These are phyloP conservation scores for Rubia peregrina DNA, from an alignment of 305 asterid genomes.

Conservation along the genomic window DNA sequence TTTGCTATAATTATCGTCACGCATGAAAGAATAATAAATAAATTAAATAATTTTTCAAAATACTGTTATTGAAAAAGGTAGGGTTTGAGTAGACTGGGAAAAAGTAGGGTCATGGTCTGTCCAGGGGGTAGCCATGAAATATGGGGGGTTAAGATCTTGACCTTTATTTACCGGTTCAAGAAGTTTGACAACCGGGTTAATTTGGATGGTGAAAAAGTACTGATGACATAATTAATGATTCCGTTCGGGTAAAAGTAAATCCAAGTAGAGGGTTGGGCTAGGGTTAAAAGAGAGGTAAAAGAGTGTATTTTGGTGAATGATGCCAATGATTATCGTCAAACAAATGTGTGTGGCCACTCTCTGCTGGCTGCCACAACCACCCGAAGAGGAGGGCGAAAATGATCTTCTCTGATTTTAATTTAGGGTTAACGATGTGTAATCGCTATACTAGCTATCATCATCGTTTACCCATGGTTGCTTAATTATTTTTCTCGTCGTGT, in stretches of 20 bases:
- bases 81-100: slow-evolving; percentile 2
- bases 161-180: slow-evolving; percentile 9
- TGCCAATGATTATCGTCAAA: slow-evolving; percentile 29
- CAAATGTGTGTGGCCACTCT: neutral
- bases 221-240: neutral
- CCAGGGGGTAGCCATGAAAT: slow-evolving; percentile 10
- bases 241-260: neutral
- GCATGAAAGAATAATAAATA: neutral
- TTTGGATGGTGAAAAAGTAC: neutral
- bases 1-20: neutral
- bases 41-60: slow-evolving; percentile 7
- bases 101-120: slow-evolving; percentile 24
- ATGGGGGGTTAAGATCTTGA: neutral
- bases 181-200: slow-evolving; percentile 8
- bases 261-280: slow-evolving; percentile 13
- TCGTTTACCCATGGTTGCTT: too few relatives aligned
- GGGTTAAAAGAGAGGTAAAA: slow-evolving; percentile 23
- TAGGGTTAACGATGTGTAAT: too few relatives aligned
- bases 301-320: slow-evolving; percentile 14
- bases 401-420: too few relatives aligned
- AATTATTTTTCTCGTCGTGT: too few relatives aligned
- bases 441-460: too few relatives aligned
- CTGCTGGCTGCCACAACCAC: slow-evolving; percentile 26
- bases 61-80: slow-evolving; percentile 7
- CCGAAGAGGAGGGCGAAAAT: slow-evolving; percentile 24